Evolutionary conservation across 2,329 filamentous ascomycete species (phyloP).

Genomic region (Pyrenophora graminea): DNA sequence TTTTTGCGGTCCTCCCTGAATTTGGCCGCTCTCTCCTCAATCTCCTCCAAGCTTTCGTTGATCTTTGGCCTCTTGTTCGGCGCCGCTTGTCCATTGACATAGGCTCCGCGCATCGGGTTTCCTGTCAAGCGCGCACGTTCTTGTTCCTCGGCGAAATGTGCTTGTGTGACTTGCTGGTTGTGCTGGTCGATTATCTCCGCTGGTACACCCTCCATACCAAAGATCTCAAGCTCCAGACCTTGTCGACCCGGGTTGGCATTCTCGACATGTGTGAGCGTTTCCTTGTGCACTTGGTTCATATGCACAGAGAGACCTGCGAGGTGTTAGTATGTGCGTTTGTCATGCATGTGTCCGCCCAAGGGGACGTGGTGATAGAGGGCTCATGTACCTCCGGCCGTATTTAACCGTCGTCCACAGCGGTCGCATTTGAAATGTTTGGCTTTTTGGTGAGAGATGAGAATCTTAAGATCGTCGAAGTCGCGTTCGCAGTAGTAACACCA

Average conservation of each 20-base stretch:
- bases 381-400: slow-evolving; percentile 85
- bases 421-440: slow-evolving; percentile 99
- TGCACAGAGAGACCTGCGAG: slow-evolving; percentile 84
- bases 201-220: slow-evolving; percentile 96
- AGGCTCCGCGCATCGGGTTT: slow-evolving; percentile 68
- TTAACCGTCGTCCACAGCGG: slow-evolving; percentile 81
- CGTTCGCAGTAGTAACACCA: slow-evolving; percentile 99
- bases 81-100: slow-evolving; percentile 45
- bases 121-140: slow-evolving; percentile 81
- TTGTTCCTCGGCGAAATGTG: slow-evolving; percentile 83
- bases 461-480: slow-evolving; percentile 96
- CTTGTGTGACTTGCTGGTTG: slow-evolving; percentile 81
- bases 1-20: slow-evolving; percentile 46
- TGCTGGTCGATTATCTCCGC: slow-evolving; percentile 82
- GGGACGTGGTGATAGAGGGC: background rate
- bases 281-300: slow-evolving; percentile 98
- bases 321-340: slow-evolving; percentile 14
- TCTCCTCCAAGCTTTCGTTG: slow-evolving; percentile 71
- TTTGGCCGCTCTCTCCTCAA: slow-evolving; percentile 76
- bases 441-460: slow-evolving; percentile 95
- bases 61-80: slow-evolving; percentile 68
- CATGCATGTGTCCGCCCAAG: too few species aligned
- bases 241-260: slow-evolving; percentile 88
- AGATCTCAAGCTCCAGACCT: slow-evolving; percentile 90
- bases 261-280: slow-evolving; percentile 82